Percentiles rank a stretch among this genome's conserved stretches.
These are phyloP conservation scores for Symbiodinium pilosum DNA, from an alignment of 73 alveolate species.

Conservation along the genomic window DNA sequence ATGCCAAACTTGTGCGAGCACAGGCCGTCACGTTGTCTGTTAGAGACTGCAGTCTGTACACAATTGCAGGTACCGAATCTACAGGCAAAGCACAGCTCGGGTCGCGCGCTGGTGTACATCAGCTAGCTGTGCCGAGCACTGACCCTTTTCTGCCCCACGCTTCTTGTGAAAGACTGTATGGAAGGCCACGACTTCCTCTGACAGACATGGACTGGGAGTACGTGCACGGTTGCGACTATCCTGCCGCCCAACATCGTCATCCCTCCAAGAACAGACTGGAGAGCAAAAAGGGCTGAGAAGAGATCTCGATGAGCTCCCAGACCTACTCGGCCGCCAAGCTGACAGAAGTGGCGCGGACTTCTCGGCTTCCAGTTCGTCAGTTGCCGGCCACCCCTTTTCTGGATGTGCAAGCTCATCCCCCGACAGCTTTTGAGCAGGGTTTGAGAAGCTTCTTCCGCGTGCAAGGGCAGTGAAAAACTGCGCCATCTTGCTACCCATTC, in stretches of 20 bases:
- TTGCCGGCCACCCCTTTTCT: neutral
- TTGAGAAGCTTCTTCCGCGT: neutral
- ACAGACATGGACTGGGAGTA: neutral
- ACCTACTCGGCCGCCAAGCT: neutral
- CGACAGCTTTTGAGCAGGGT: neutral
- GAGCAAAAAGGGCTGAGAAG: neutral
- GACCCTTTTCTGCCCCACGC: neutral
- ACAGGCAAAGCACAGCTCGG: neutral
- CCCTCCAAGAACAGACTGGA: neutral
- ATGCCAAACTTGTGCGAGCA: too few relatives aligned
- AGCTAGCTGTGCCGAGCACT: neutral
- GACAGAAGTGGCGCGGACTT: neutral
- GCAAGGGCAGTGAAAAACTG: neutral
- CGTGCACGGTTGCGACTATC: neutral
- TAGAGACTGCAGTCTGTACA: too few relatives aligned
- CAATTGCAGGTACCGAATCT: too few relatives aligned
- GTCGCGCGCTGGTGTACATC: neutral
- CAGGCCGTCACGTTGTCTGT: too few relatives aligned
- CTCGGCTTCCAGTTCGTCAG: neutral
- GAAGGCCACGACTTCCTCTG: neutral
- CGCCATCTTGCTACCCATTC: neutral
- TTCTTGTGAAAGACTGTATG: neutral
- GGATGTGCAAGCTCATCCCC: neutral
- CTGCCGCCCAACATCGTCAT: neutral
- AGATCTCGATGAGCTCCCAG: constrained; percentile 13